phyloP scores from a whole-genome alignment of 768 basidiomycete genomes.

The Phanerochaete carnosa region DNA sequence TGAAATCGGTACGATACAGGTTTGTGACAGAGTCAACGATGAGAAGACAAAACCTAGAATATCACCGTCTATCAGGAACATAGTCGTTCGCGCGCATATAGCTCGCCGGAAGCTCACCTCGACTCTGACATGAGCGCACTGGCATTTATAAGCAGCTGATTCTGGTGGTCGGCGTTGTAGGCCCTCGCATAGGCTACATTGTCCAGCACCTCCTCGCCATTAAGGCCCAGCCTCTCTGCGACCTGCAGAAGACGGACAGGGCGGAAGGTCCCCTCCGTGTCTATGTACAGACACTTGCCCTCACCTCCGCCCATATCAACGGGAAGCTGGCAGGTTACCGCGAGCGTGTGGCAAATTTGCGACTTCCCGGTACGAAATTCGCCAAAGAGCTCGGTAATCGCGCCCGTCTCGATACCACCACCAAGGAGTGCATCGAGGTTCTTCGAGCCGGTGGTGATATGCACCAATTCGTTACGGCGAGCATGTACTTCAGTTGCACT shows the following conservation, averaged over 20 bases:
- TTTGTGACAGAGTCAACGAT: conserved; percentile 97
- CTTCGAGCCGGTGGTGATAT: conserved; percentile 95
- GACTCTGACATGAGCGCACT: conserved; percentile 99
- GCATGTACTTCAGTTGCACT: conserved; percentile 98
- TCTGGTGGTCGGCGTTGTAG: conserved; percentile 98
- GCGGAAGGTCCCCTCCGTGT: conserved; percentile 98
- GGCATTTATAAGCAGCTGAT: conserved; percentile 82
- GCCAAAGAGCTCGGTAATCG: conserved; percentile 97
- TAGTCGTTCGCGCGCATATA: conserved; percentile 20
- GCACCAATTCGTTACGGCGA: conserved; percentile 89
- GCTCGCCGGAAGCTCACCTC: conserved; percentile 65
- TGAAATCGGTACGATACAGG: conserved; percentile 93
- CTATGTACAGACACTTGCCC: conserved; percentile 98
- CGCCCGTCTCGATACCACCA: conserved; percentile 97
- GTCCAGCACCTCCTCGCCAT: conserved; percentile 96
- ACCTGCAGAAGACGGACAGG: conserved; percentile 92
- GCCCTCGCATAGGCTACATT: conserved; percentile 98
- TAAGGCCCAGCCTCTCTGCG: conserved; percentile 94
- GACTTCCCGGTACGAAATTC: conserved; percentile 99
- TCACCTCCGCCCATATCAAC: conserved; percentile 98
- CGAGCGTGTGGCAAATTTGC: conserved; percentile 96
- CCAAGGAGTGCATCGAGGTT: conserved; percentile 94
- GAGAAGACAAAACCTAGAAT: conserved; percentile 83
- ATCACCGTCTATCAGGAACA: conserved; percentile 1
- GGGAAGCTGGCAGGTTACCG: conserved; percentile 96